Evolutionary conservation across 2,329 filamentous ascomycete genomes (phyloP).

Genomic region (Epichloe festucae): DNA sequence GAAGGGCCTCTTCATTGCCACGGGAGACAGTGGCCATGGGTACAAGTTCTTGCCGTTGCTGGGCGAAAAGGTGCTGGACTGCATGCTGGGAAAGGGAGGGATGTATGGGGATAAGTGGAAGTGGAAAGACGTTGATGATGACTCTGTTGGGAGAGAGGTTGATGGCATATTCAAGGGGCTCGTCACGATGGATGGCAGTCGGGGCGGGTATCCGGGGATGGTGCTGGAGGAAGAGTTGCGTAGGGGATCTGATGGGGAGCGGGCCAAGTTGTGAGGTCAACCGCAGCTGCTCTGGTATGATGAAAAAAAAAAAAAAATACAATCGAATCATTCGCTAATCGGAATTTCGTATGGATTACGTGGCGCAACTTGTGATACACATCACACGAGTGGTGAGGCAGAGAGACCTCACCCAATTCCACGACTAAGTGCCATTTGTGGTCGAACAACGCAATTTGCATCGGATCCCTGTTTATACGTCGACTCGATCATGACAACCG

Average conservation of each 20-base stretch:
- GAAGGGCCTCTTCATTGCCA: conserved; percentile 45
- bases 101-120: conserved; percentile 46
- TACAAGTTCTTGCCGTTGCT: conserved; percentile 60
- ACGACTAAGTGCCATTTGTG: too few relatives aligned
- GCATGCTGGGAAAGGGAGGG: conserved; percentile 31
- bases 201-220: conserved; percentile 34
- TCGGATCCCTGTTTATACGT: too few relatives aligned
- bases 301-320: too few relatives aligned
- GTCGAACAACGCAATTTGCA: too few relatives aligned
- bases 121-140: conserved; percentile 45
- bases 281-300: not conserved
- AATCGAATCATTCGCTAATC: too few relatives aligned
- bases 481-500: too few relatives aligned
- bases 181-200: conserved; percentile 39
- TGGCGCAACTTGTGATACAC: too few relatives aligned
- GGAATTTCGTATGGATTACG: too few relatives aligned
- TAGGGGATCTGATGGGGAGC: not conserved
- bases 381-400: too few relatives aligned
- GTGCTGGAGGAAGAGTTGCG: conserved; percentile 31
- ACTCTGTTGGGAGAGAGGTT: conserved; percentile 19
- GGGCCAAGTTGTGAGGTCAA: not conserved
- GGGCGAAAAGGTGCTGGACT: conserved; percentile 47
- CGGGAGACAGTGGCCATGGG: conserved; percentile 50
- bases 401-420: too few relatives aligned
- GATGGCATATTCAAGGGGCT: conserved; percentile 26